These are phyloP conservation scores for Globisporangium ultimum DNA, from an alignment of 352 stramenopile genomes.

Conservation along the genomic window DNA sequence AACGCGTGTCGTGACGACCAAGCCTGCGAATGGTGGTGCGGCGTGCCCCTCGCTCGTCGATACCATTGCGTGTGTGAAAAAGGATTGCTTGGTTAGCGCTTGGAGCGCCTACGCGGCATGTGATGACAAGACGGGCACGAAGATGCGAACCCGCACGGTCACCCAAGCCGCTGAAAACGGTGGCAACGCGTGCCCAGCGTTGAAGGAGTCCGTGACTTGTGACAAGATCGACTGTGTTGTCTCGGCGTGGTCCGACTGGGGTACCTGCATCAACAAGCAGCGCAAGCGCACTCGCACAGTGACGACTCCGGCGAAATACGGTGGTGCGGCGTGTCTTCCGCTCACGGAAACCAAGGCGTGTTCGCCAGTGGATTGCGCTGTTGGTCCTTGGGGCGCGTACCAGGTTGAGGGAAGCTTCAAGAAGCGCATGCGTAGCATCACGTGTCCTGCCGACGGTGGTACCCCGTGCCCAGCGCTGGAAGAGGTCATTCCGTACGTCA, in stretches of 20 bases:
- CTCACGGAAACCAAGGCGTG: constrained; percentile 27
- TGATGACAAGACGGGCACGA: constrained; percentile 24
- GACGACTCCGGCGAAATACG: constrained; percentile 29
- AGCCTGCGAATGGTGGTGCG: constrained; percentile 20
- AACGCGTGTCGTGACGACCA: constrained; percentile 24
- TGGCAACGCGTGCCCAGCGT: constrained; percentile 21
- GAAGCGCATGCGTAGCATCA: constrained; percentile 34
- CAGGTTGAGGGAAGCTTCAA: constrained; percentile 33
- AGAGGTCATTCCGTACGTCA: constrained; percentile 32
- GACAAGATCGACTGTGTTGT: constrained; percentile 45
- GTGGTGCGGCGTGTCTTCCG: constrained; percentile 22
- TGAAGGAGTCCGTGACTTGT: constrained; percentile 25
- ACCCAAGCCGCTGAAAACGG: constrained; percentile 35
- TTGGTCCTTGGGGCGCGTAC: constrained; percentile 33
- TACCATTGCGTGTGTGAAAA: constrained; percentile 15
- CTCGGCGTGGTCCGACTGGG: constrained; percentile 37
- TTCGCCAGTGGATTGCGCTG: constrained; percentile 37
- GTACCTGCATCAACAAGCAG: constrained; percentile 29
- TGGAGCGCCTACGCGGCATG: constrained; percentile 40
- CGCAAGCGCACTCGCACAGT: constrained; percentile 35
- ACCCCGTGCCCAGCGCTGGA: constrained; percentile 35
- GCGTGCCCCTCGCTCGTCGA: constrained; percentile 30
- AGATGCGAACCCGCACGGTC: constrained; percentile 43
- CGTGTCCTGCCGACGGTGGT: constrained; percentile 34
- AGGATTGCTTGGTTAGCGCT: constrained; percentile 25